phyloP scores from a whole-genome alignment of 768 basidiomycete species.

The Leccinum aurantiacum region DNA sequence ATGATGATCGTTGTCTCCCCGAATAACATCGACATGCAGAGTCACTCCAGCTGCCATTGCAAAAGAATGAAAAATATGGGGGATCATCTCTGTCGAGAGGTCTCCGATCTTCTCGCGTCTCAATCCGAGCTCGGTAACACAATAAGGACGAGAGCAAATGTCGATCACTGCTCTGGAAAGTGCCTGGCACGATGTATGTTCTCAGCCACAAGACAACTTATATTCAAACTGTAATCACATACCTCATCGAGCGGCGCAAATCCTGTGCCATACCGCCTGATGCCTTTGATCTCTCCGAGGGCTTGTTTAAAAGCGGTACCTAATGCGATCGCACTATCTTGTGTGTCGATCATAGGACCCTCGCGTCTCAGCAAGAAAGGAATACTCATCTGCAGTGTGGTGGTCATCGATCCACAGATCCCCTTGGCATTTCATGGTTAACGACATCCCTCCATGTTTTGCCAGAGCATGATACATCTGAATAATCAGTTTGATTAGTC shows the following conservation, averaged over 20 bases:
- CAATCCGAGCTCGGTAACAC: slow-evolving; percentile 86
- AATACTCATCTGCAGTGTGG: slow-evolving; percentile 92
- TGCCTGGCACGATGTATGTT: slow-evolving; percentile 53
- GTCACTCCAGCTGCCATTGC: slow-evolving; percentile 95
- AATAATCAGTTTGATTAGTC: slow-evolving; percentile 3
- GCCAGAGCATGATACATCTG: slow-evolving; percentile 99
- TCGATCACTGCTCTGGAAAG: slow-evolving; percentile 96
- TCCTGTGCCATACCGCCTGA: slow-evolving; percentile 92
- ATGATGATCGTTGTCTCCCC: slow-evolving; percentile 98
- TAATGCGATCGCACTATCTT: slow-evolving; percentile 86
- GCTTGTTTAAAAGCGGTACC: slow-evolving; percentile 93
- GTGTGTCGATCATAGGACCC: slow-evolving; percentile 39
- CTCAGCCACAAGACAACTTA: neutral
- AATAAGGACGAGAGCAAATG: slow-evolving; percentile 96
- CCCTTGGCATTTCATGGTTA: slow-evolving; percentile 88
- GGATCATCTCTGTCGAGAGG: slow-evolving; percentile 96
- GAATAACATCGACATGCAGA: slow-evolving; percentile 89
- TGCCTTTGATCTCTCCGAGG: slow-evolving; percentile 91
- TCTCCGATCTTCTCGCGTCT: slow-evolving; percentile 93
- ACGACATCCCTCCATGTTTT: slow-evolving; percentile 93
- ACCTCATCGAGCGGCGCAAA: slow-evolving; percentile 98
- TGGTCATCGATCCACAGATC: slow-evolving; percentile 99
- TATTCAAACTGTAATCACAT: slow-evolving; percentile 8
- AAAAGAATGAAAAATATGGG: slow-evolving; percentile 96
- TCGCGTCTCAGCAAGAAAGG: slow-evolving; percentile 14